Conservation (phyloP, 2,329 filamentous ascomycete genomes). For the Ophiostoma angusticollis region DNA sequence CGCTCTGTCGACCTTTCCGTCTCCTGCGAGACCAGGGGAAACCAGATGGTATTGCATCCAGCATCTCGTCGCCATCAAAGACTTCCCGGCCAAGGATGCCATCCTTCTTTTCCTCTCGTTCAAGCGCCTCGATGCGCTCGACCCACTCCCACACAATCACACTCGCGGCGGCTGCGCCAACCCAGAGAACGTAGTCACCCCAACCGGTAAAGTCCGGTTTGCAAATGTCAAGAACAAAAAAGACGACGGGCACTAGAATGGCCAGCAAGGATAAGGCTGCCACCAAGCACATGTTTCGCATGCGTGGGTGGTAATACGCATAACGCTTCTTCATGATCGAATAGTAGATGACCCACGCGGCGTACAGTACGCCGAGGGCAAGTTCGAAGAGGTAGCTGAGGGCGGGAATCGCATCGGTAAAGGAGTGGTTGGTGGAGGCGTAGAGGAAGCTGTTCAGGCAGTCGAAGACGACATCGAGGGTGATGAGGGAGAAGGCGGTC, state of each 20-base stretch:
- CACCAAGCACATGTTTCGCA: conserved; percentile 78
- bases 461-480: conserved; percentile 81
- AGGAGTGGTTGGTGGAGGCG: conserved; percentile 43
- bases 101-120: conserved; percentile 87
- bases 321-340: conserved; percentile 83
- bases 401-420: conserved; percentile 81
- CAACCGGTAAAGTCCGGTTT: conserved; percentile 77
- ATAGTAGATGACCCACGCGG: conserved; percentile 90
- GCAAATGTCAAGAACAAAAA: conserved; percentile 84
- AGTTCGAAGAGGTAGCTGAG: conserved; percentile 85
- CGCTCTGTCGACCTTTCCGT: conserved; percentile 19
- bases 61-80: conserved; percentile 88
- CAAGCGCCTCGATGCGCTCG: conserved; percentile 81
- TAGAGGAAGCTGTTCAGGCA: conserved; percentile 76
- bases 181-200: conserved; percentile 94
- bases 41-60: conserved; percentile 48
- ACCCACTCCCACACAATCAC: conserved; percentile 99
- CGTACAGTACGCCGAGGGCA: conserved; percentile 74
- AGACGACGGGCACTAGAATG: conserved; percentile 81
- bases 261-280: conserved; percentile 65
- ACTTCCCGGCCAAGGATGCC: conserved; percentile 83
- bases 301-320: conserved; percentile 79
- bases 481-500: conserved; percentile 89
- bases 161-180: conserved; percentile 85
- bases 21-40: conserved; percentile 32